These are phyloP conservation scores for Trichoderma sp. DNA, from an alignment of 2,329 filamentous ascomycete genomes.

Conservation along the genomic window DNA sequence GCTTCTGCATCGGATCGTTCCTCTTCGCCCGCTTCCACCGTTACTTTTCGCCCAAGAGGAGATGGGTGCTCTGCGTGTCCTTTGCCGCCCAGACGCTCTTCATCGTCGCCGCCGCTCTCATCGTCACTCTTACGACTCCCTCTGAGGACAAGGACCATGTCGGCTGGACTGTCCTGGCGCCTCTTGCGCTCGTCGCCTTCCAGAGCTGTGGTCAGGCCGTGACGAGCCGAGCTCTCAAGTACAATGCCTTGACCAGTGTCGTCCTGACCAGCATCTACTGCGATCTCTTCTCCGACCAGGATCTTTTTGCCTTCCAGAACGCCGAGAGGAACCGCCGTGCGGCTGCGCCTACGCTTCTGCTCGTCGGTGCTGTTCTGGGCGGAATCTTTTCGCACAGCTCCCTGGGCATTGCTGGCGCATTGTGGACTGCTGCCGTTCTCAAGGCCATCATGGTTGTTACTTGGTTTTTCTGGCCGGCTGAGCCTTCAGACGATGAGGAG, in stretches of 20 bases:
- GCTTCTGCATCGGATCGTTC: conserved; percentile 71
- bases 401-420: conserved; percentile 49
- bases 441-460: conserved; percentile 55
- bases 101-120: conserved; percentile 50
- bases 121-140: conserved; percentile 49
- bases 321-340: conserved; percentile 50
- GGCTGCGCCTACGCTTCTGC: conserved; percentile 47
- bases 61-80: conserved; percentile 63
- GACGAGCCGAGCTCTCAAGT: conserved; percentile 66
- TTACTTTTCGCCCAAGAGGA: conserved; percentile 54
- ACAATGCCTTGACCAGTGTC: conserved; percentile 70
- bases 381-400: conserved; percentile 48
- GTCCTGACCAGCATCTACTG: conserved; percentile 81
- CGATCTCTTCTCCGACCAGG: conserved; percentile 68
- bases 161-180: conserved; percentile 60
- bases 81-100: conserved; percentile 53
- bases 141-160: conserved; percentile 42
- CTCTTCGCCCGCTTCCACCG: conserved; percentile 69
- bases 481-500: conserved; percentile 33
- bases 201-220: conserved; percentile 77
- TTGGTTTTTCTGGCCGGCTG: conserved; percentile 61
- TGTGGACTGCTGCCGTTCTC: conserved; percentile 58
- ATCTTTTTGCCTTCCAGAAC: conserved; percentile 45
- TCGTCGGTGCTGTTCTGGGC: conserved; percentile 49
- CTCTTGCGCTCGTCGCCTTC: conserved; percentile 68